Evolutionary conservation across 768 basidiomycete species (phyloP).

Genomic region (Boletus vinaceobasis): DNA sequence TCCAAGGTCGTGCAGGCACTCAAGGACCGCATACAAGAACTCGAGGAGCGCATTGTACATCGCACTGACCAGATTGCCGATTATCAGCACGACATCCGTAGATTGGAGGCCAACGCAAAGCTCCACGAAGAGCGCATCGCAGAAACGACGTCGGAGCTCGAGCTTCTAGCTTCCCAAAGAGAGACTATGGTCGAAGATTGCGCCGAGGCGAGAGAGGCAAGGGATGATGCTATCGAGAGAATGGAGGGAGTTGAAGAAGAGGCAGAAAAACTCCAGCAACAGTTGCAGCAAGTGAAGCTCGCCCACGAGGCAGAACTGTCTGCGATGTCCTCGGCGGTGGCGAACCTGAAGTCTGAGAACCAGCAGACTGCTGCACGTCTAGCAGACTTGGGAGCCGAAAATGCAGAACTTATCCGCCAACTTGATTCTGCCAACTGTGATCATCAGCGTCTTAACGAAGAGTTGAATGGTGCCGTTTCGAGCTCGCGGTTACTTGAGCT

Average conservation of each 20-base stretch:
- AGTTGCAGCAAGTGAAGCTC: slow-evolving; percentile 14
- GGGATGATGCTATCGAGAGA: slow-evolving; percentile 57
- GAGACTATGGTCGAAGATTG: slow-evolving; percentile 85
- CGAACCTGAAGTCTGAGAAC: slow-evolving; percentile 35
- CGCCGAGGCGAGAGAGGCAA: slow-evolving; percentile 67
- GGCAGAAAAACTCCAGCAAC: slow-evolving; percentile 43
- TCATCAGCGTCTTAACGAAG: slow-evolving; percentile 9
- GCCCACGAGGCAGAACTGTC: slow-evolving; percentile 36
- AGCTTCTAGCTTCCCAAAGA: slow-evolving; percentile 62
- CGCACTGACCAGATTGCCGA: slow-evolving; percentile 73
- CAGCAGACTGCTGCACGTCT: slow-evolving; percentile 22
- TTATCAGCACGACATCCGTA: slow-evolving; percentile 75
- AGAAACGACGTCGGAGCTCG: slow-evolving; percentile 70
- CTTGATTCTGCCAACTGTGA: slow-evolving; percentile 12
- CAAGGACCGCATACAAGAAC: slow-evolving; percentile 62
- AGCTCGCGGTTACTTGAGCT: slow-evolving; percentile 11
- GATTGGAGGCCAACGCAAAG: slow-evolving; percentile 69
- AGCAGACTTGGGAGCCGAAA: slow-evolving; percentile 14
- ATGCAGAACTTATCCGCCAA: slow-evolving; percentile 12
- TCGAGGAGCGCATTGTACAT: slow-evolving; percentile 60
- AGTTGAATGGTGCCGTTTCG: slow-evolving; percentile 2
- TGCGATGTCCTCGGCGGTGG: slow-evolving; percentile 38
- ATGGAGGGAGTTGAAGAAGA: slow-evolving; percentile 64
- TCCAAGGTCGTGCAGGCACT: slow-evolving; percentile 53
- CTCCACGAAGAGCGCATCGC: slow-evolving; percentile 70